A percentile compares a stretch with the other conserved stretches of the same genome.
phyloP scores from a whole-genome alignment of 164 flowering plant genomes.

The Umbilicus rupestris region DNA sequence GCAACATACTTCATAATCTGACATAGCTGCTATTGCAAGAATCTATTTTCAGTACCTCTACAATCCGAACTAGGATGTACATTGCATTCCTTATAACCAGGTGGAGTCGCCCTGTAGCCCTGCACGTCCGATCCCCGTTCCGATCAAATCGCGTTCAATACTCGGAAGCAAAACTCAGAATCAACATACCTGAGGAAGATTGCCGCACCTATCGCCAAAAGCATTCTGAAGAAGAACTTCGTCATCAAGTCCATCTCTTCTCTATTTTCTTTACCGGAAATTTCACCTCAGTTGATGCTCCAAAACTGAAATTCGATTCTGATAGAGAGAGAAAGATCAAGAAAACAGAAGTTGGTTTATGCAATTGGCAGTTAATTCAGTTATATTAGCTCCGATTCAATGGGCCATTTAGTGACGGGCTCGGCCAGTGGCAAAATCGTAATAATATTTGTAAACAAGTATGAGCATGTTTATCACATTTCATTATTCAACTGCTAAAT shows the following conservation, averaged over 20 bases:
- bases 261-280: background rate
- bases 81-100: background rate
- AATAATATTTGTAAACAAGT: too few relatives aligned
- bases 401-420: too few relatives aligned
- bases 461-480: conserved; percentile 1
- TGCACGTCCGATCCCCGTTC: background rate
- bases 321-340: too few relatives aligned
- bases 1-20: background rate
- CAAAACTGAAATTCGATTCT: too few relatives aligned
- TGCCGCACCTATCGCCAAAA: background rate
- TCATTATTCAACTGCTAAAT: background rate
- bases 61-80: background rate
- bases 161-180: background rate
- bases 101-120: background rate
- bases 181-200: conserved; percentile 1
- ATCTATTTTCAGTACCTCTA: background rate
- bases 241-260: background rate
- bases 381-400: too few relatives aligned
- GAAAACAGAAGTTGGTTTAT: too few relatives aligned
- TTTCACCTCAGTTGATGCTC: too few relatives aligned
- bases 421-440: too few relatives aligned
- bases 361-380: too few relatives aligned
- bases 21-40: background rate
- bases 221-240: background rate
- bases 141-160: background rate